A percentile compares a stretch with the other conserved stretches of the same genome.
phyloP scores from a whole-genome alignment of 192 early-diverging fungal species.

The Linnemannia hyalina region DNA sequence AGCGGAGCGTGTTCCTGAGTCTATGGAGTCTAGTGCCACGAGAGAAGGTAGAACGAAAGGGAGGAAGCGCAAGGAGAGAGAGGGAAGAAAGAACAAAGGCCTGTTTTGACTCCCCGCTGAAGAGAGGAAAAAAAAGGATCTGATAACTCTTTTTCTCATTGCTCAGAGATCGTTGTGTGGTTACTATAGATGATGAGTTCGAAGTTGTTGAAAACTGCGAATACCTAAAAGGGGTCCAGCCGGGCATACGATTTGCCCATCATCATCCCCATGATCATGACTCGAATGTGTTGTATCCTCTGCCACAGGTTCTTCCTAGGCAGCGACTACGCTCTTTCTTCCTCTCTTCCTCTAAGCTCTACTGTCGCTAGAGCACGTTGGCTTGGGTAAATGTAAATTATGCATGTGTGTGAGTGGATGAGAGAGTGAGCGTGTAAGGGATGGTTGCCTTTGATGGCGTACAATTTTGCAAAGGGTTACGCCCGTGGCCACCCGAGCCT shows the following conservation, averaged over 20 bases:
- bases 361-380: not conserved
- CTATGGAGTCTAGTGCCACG: not conserved
- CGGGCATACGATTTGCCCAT: not conserved
- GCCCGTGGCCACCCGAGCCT: not conserved
- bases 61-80: not conserved
- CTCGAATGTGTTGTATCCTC: not conserved
- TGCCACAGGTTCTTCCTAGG: not conserved
- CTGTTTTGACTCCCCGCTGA: slow-evolving; percentile 6
- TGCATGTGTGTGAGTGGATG: not conserved
- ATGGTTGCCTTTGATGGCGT: not conserved
- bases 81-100: not conserved
- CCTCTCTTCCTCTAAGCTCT: not conserved
- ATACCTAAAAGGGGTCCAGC: slow-evolving; percentile 1
- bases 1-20: not conserved
- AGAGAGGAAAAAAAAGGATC: not conserved
- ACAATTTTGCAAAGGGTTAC: not conserved
- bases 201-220: no score
- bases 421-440: not conserved
- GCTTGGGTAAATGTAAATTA: not conserved
- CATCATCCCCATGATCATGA: not conserved
- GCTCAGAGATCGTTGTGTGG: no score
- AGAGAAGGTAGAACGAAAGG: not conserved
- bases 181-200: no score
- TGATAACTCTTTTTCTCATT: not conserved
- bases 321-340: no score